These are phyloP conservation scores for Erigeron canadensis DNA, from an alignment of 129 eudicot species.

Conservation along the genomic window DNA sequence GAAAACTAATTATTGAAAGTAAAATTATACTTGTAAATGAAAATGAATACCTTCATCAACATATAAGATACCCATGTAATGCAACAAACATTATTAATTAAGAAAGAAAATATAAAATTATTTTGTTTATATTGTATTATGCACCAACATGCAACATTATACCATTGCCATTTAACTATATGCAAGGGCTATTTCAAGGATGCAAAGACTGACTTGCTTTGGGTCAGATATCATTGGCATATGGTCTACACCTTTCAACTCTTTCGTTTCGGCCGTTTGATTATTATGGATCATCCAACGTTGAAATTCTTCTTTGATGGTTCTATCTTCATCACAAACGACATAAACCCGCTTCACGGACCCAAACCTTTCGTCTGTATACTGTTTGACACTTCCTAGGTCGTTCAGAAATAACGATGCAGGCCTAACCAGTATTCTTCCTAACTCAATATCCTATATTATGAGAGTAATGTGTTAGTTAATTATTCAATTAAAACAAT, in stretches of 20 bases:
- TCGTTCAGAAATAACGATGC: conserved; percentile 43
- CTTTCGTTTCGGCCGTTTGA: conserved; percentile 42
- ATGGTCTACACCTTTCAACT: conserved; percentile 57
- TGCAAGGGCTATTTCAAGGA: conserved; percentile 29
- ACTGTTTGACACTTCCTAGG: conserved; percentile 16
- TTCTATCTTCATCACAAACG: conserved; percentile 45
- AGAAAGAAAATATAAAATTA: no score
- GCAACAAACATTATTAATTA: no score
- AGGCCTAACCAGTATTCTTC: conserved; percentile 43
- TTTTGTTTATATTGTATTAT: no score
- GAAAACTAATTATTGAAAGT: no score
- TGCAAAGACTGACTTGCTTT: conserved; percentile 28
- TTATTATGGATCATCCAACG: conserved; percentile 43
- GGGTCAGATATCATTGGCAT: conserved; percentile 68
- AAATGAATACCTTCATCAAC: no score
- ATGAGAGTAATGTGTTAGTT: not conserved
- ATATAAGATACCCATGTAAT: no score
- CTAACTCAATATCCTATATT: conserved; percentile 54
- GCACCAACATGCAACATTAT: no score
- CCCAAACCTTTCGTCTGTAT: conserved; percentile 45
- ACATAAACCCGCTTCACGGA: conserved; percentile 46
- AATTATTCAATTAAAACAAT: not conserved
- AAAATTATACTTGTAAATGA: no score
- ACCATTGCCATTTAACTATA: not conserved
- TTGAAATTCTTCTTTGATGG: conserved; percentile 36